phyloP scores from a whole-genome alignment of 352 stramenopile genomes.

The Globisporangium sylvaticum region DNA sequence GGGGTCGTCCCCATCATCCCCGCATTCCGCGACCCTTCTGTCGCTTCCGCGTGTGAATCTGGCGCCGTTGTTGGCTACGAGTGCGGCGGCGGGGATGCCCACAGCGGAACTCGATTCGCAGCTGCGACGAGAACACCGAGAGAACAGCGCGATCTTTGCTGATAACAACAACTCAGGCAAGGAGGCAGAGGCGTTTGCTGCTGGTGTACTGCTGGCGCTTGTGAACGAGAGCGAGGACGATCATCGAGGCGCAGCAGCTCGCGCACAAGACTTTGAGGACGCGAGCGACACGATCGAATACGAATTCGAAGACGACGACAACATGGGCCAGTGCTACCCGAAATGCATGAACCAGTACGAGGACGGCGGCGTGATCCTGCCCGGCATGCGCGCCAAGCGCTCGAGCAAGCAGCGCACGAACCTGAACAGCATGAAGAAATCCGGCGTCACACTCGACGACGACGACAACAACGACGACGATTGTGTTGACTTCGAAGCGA shows the following conservation, averaged over 20 bases:
- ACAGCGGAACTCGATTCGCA: background rate
- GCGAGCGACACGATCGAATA: background rate
- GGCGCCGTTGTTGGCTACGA: constrained; percentile 15
- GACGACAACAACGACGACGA: background rate
- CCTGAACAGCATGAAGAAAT: constrained; percentile 1
- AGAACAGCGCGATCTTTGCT: background rate
- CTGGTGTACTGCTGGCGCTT: background rate
- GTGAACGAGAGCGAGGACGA: background rate
- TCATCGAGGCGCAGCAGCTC: background rate
- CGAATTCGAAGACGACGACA: background rate
- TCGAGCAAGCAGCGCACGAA: constrained; percentile 10
- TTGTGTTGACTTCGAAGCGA: constrained; percentile 7
- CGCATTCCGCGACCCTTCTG: constrained; percentile 4
- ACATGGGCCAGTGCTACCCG: constrained; percentile 42
- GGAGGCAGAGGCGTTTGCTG: background rate
- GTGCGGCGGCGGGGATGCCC: background rate
- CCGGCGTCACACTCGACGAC: background rate
- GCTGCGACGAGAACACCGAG: background rate
- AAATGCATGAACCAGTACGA: constrained; percentile 34
- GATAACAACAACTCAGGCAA: background rate
- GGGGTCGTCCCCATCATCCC: constrained; percentile 4
- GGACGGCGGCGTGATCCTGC: constrained; percentile 11
- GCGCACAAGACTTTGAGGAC: constrained; percentile 3
- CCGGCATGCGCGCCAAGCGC: constrained; percentile 2
- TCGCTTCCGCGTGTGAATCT: constrained; percentile 12